Evolutionary conservation across 805 yeast genomes (phyloP).

Genomic region (Ogataea parapolymorpha): DNA sequence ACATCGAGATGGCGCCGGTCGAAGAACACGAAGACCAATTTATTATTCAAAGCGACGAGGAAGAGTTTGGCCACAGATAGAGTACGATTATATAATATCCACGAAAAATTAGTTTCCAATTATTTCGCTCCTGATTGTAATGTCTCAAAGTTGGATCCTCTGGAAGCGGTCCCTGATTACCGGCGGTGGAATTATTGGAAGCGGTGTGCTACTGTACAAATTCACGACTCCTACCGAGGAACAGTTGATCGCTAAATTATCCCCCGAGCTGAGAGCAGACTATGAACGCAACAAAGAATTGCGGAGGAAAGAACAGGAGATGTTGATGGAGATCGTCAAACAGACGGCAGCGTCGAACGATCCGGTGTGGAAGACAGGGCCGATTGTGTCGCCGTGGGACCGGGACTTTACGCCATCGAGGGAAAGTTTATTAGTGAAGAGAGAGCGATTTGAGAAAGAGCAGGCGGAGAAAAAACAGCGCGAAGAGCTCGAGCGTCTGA

Average conservation of each 20-base stretch:
- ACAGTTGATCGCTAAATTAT: slow-evolving; percentile 63
- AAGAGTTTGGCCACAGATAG: slow-evolving; percentile 20
- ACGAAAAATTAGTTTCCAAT: slow-evolving; percentile 1
- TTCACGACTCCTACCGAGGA: slow-evolving; percentile 86
- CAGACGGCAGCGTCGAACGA: slow-evolving; percentile 64
- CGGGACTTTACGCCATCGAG: slow-evolving; percentile 34
- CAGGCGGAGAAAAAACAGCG: slow-evolving; percentile 39
- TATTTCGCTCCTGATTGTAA: not conserved
- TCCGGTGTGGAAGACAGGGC: slow-evolving; percentile 82
- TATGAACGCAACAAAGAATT: slow-evolving; percentile 63
- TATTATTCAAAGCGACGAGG: slow-evolving; percentile 50
- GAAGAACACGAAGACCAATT: slow-evolving; percentile 40
- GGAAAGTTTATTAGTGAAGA: slow-evolving; percentile 36
- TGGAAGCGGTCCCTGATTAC: slow-evolving; percentile 33
- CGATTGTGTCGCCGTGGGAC: slow-evolving; percentile 67
- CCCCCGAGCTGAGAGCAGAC: slow-evolving; percentile 79
- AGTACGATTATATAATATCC: slow-evolving; percentile 1
- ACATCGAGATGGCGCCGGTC: slow-evolving; percentile 42
- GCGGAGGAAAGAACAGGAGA: slow-evolving; percentile 66
- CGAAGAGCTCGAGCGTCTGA: slow-evolving; percentile 39
- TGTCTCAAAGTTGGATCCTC: slow-evolving; percentile 18
- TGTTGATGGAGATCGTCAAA: slow-evolving; percentile 62
- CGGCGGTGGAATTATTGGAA: slow-evolving; percentile 66
- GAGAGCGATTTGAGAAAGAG: slow-evolving; percentile 46
- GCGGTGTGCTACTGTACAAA: slow-evolving; percentile 69